phyloP scores from a whole-genome alignment of 2,329 filamentous ascomycete genomes.

The Fusarium tjaetaba region DNA sequence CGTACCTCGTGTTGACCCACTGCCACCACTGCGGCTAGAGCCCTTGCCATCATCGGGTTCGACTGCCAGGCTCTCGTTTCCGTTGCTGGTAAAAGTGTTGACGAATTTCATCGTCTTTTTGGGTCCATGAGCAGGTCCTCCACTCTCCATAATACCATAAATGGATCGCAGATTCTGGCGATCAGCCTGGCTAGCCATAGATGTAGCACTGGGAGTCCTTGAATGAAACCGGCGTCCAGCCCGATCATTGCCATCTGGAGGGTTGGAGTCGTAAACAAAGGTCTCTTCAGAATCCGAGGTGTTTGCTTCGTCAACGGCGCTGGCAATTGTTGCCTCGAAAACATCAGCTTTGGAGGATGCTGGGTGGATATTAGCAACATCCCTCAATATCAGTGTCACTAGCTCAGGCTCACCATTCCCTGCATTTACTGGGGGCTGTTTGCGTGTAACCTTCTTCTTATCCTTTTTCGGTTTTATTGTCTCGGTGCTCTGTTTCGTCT shows the following conservation, averaged over 20 bases:
- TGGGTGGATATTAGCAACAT: slow-evolving; percentile 22
- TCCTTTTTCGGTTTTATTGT: slow-evolving; percentile 96
- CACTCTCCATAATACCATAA: slow-evolving; percentile 71
- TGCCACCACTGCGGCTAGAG: slow-evolving; percentile 64
- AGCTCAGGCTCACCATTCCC: slow-evolving; percentile 68
- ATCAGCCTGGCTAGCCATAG: slow-evolving; percentile 77
- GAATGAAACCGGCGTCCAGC: slow-evolving; percentile 83
- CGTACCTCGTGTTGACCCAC: slow-evolving; percentile 71
- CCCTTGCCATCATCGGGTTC: slow-evolving; percentile 75
- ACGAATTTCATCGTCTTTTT: slow-evolving; percentile 98
- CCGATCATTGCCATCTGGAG: slow-evolving; percentile 72
- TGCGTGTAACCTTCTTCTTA: slow-evolving; percentile 81
- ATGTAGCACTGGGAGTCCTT: slow-evolving; percentile 92
- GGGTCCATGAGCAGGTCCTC: slow-evolving; percentile 52
- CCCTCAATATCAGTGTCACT: slow-evolving; percentile 15
- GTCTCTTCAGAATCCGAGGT: slow-evolving; percentile 98
- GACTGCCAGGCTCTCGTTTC: slow-evolving; percentile 59
- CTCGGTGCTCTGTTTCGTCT: slow-evolving; percentile 90
- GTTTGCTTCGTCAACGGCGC: slow-evolving; percentile 93
- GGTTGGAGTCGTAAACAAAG: slow-evolving; percentile 99
- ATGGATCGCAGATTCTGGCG: slow-evolving; percentile 70
- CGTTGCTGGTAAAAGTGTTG: slow-evolving; percentile 76
- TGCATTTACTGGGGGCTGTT: slow-evolving; percentile 75
- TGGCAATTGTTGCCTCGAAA: slow-evolving; percentile 96
- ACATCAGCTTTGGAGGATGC: slow-evolving; percentile 86